Evolutionary conservation across 2,329 filamentous ascomycete genomes (phyloP).

Genomic region (Tolypocladium endophyticum): DNA sequence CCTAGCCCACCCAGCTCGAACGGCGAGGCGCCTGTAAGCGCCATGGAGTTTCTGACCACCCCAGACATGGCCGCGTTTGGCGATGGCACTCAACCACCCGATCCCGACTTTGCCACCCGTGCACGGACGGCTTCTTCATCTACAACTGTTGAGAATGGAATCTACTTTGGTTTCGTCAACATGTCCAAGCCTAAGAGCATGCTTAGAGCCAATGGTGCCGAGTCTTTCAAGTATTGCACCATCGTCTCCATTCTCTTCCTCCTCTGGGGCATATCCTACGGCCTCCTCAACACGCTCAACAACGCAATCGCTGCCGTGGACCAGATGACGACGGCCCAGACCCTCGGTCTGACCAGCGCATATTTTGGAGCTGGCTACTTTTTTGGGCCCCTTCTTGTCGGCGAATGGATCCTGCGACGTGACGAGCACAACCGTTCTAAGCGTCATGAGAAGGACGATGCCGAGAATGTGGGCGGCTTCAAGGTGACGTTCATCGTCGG

Average conservation of each 20-base stretch:
- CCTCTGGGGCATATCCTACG: constrained; percentile 85
- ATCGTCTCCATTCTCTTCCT: constrained; percentile 76
- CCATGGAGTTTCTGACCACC: constrained; percentile 36
- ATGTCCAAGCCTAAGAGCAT: constrained; percentile 60
- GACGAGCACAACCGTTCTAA: constrained; percentile 48
- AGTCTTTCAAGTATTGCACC: constrained; percentile 61
- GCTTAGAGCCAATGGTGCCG: constrained; percentile 49
- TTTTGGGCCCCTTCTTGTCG: constrained; percentile 58
- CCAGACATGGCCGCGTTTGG: constrained; percentile 19
- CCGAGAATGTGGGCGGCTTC: constrained; percentile 52
- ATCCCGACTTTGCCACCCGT: constrained; percentile 4
- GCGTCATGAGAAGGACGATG: constrained; percentile 23
- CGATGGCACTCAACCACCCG: background rate
- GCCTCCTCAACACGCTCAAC: constrained; percentile 74
- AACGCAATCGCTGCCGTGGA: constrained; percentile 54
- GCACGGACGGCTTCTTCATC: constrained; percentile 22
- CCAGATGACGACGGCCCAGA: constrained; percentile 49
- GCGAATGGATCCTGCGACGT: constrained; percentile 58
- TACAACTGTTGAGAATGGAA: constrained; percentile 29
- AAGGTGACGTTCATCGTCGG: constrained; percentile 73
- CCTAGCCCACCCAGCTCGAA: constrained; percentile 7
- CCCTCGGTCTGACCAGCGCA: constrained; percentile 55
- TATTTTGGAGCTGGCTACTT: constrained; percentile 66
- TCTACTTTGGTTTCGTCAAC: constrained; percentile 71
- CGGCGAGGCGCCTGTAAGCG: constrained; percentile 20